Evolutionary conservation across 768 basidiomycete genomes (phyloP).

Genomic region (Phlegmacium glaucopus): DNA sequence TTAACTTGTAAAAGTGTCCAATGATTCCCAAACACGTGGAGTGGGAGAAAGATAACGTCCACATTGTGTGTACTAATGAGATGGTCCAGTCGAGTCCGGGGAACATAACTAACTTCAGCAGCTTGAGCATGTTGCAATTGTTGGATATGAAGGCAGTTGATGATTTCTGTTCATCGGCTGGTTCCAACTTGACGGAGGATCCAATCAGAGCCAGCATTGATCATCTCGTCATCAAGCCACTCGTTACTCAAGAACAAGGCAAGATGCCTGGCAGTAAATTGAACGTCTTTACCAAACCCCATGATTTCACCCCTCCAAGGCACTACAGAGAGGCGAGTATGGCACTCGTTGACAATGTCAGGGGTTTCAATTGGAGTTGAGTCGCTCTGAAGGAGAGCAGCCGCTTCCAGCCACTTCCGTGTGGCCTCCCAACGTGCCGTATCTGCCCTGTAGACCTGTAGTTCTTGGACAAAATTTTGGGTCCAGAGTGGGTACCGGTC

Average conservation of each 20-base stretch:
- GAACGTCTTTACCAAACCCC: background rate
- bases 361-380: no score
- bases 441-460: no score
- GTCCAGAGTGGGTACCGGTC: no score
- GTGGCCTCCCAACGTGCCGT: no score
- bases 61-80: background rate
- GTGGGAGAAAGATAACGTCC: background rate
- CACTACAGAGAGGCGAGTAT: no score
- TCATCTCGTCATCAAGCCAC: background rate
- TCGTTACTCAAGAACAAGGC: background rate
- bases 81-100: background rate
- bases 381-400: no score
- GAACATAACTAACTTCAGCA: background rate
- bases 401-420: no score
- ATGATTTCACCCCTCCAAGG: no score
- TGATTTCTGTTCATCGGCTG: background rate
- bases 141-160: background rate
- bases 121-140: background rate
- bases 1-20: background rate
- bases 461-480: no score
- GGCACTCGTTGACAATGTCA: no score
- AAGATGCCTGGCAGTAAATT: background rate
- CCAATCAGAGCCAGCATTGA: background rate
- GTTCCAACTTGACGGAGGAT: background rate
- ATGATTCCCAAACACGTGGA: background rate